Percentiles rank a stretch among this genome's conserved stretches.
phyloP scores from a whole-genome alignment of 805 yeast species.

The Myxozyma lipomycoides region DNA sequence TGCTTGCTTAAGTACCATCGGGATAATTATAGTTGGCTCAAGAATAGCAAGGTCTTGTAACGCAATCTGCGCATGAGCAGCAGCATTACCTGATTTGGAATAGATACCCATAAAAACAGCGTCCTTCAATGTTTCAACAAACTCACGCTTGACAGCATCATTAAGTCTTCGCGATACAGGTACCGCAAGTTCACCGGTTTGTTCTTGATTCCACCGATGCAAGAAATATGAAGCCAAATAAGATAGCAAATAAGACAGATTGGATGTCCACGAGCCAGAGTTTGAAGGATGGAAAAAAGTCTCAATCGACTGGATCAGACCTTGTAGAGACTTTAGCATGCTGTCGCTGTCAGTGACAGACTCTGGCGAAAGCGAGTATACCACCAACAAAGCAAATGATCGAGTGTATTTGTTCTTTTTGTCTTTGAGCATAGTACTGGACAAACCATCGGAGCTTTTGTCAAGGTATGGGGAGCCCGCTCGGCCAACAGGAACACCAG shows the following conservation, averaged over 20 bases:
- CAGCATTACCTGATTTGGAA: slow-evolving; percentile 57
- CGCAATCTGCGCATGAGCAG: slow-evolving; percentile 55
- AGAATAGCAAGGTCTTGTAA: slow-evolving; percentile 63
- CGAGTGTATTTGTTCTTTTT: slow-evolving; percentile 30
- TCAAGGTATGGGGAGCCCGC: slow-evolving; percentile 42
- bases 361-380: slow-evolving; percentile 49
- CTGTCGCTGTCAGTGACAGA: slow-evolving; percentile 39
- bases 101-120: slow-evolving; percentile 68
- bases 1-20: slow-evolving; percentile 49
- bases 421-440: slow-evolving; percentile 9
- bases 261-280: slow-evolving; percentile 78
- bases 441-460: slow-evolving; percentile 8
- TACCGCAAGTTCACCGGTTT: slow-evolving; percentile 33
- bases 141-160: slow-evolving; percentile 39
- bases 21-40: slow-evolving; percentile 46
- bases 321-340: slow-evolving; percentile 24
- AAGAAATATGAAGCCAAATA: slow-evolving; percentile 45
- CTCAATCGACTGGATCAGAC: slow-evolving; percentile 62
- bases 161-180: slow-evolving; percentile 36
- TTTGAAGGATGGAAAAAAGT: slow-evolving; percentile 92
- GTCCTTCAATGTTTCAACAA: slow-evolving; percentile 54
- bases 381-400: slow-evolving; percentile 50
- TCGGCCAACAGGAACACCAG: slow-evolving; percentile 48
- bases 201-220: slow-evolving; percentile 39
- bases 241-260: slow-evolving; percentile 62